Conservation (phyloP, 2,329 filamentous ascomycete genomes). For the Penicillium sp. region DNA sequence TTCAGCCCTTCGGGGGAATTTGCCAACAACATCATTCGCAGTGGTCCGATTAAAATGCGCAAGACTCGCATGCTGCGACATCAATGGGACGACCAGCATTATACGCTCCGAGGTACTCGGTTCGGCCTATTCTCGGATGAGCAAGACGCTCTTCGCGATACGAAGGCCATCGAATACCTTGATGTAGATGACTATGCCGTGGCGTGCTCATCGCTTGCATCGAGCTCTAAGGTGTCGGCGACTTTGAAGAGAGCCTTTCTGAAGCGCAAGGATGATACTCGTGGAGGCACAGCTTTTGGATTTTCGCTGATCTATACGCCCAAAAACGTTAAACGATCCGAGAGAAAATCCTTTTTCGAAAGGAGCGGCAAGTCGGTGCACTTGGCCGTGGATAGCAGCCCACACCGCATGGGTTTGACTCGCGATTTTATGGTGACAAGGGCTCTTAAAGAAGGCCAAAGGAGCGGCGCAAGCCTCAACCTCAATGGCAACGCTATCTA, state of each 20-base stretch:
- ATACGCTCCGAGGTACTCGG: constrained; percentile 76
- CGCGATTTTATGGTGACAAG: too few relatives aligned
- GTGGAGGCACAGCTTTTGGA: constrained; percentile 41
- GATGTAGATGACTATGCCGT: constrained; percentile 29
- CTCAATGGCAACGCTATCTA: constrained; percentile 39
- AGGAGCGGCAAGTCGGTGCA: constrained; percentile 82
- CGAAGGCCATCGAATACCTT: constrained; percentile 33
- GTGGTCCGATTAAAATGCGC: constrained; percentile 93
- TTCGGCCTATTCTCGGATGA: constrained; percentile 49
- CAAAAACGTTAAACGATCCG: constrained; percentile 51
- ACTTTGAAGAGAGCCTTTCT: constrained; percentile 70
- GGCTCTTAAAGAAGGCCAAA: constrained; percentile 39
- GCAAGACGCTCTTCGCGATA: constrained; percentile 21
- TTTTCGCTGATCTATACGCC: constrained; percentile 49
- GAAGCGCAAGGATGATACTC: constrained; percentile 45
- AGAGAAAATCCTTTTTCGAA: constrained; percentile 38
- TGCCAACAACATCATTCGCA: constrained; percentile 63
- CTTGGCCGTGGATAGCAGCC: constrained; percentile 85
- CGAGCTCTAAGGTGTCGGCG: constrained; percentile 79
- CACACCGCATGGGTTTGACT: too few relatives aligned
- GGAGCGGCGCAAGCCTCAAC: constrained; percentile 32
- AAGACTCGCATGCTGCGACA: constrained; percentile 82
- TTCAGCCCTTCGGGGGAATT: constrained; percentile 3
- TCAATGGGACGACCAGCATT: constrained; percentile 91
- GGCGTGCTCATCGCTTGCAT: constrained; percentile 72